These are phyloP conservation scores for Pyrus bretschneideri DNA, from an alignment of 306 rosid species.

Conservation along the genomic window DNA sequence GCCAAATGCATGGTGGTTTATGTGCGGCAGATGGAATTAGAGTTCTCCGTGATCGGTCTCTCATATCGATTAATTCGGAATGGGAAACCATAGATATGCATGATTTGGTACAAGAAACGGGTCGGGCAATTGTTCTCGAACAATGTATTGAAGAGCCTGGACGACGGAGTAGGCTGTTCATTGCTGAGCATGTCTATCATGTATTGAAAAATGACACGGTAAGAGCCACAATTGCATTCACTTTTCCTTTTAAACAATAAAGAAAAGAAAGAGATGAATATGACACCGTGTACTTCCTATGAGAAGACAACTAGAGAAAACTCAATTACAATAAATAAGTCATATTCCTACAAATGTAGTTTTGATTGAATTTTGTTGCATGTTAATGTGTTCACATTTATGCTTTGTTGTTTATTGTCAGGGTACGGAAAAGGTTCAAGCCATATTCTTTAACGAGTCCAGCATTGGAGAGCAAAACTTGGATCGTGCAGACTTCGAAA, in stretches of 20 bases:
- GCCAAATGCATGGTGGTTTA: neutral
- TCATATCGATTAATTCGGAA: slow-evolving; percentile 9
- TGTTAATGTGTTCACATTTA: neutral
- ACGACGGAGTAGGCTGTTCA: neutral
- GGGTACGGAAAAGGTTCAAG: neutral
- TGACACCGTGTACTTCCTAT: too few relatives aligned
- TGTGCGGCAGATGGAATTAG: slow-evolving; percentile 17
- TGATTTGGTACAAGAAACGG: slow-evolving; percentile 33
- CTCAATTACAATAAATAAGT: neutral
- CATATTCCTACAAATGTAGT: neutral
- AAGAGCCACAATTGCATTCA: neutral
- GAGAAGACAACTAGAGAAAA: neutral
- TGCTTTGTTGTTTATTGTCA: neutral
- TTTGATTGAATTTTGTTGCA: neutral
- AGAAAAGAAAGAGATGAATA: too few relatives aligned
- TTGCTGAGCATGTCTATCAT: neutral
- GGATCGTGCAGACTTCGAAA: neutral
- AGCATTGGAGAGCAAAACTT: neutral
- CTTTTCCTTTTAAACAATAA: too few relatives aligned
- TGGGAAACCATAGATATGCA: slow-evolving; percentile 9
- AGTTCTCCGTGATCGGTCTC: slow-evolving; percentile 26
- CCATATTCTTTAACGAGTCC: neutral
- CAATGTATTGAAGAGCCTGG: neutral
- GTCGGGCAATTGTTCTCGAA: slow-evolving; percentile 20
- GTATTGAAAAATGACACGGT: slow-evolving; percentile 6